Evolutionary conservation across 768 basidiomycete genomes (phyloP).

Genomic region (Russula abietina): DNA sequence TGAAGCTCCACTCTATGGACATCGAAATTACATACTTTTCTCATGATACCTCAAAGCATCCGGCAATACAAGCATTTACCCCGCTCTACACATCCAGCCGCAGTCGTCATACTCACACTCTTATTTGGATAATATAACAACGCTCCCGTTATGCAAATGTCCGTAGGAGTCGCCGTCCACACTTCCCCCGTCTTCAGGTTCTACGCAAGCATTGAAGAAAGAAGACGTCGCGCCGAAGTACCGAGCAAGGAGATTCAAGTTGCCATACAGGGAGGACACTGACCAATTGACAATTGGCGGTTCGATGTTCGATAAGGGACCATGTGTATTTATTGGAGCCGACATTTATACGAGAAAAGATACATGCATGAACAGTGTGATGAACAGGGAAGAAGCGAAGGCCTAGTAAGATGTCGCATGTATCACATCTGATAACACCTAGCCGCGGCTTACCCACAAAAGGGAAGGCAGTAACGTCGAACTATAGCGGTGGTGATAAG

Average conservation of each 20-base stretch:
- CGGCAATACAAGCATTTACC: background rate
- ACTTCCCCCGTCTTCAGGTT: background rate
- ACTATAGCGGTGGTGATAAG: too few relatives aligned
- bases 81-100: background rate
- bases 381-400: background rate
- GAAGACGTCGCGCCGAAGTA: background rate
- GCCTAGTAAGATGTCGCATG: background rate
- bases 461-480: background rate
- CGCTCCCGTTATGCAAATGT: background rate
- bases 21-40: background rate
- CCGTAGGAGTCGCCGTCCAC: background rate
- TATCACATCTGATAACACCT: background rate
- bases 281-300: background rate
- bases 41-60: background rate
- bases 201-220: background rate
- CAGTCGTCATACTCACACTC: background rate
- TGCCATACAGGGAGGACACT: background rate
- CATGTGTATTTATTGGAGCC: background rate
- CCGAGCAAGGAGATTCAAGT: background rate
- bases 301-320: background rate
- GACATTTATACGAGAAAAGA: background rate
- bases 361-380: background rate
- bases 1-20: background rate
- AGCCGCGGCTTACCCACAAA: background rate
- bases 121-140: conserved; percentile 18